Evolutionary conservation across 805 yeast species (phyloP), one percentile per base, ranked within the genome.

Genomic region (Barnettozyma wickerhamii): DNA sequence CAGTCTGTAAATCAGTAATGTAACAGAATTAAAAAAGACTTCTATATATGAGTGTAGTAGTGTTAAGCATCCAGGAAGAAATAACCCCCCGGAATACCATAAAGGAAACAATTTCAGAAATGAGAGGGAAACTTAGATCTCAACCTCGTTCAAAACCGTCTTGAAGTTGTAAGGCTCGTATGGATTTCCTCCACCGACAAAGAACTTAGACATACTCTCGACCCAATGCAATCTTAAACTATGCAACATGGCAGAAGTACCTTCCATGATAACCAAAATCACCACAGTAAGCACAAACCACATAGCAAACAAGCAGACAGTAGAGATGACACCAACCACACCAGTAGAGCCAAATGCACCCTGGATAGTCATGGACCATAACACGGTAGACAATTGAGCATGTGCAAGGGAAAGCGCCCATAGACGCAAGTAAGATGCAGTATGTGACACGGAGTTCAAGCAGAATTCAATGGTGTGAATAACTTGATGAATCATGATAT

Each of bases 331-430:
- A n/a, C 96, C 95, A 5, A 71, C 52, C 4, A 81, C 70, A 37
- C 72, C 67, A 20, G 79, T 74, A 12, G 66, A 49, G 15, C 62
- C 59, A 62, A 93, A 91, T 1, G 95, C 82, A 47, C 80, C 79
- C 40, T 76, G 76, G 39, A 93, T 74, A 2, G 99, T 93, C 99
- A 93, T 93, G 31, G 82, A 69, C 44, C 44, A 93, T 62, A 93
- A 71, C 9, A 93, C 99, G 9, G 86, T 72, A 1, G 98, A 91
- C 55, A 93, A 74, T 69, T 93, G 99, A 13, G 96, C 95, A 66
- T 93, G 99, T 0, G 99, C 99, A 48, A 93, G 76, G 1, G 98
- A 93, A 52, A 93, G 71, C 2, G 99, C 99, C 99, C 99, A 93
- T 49, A 93, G 69, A 65, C 99, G 85, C 52, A 93, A 73, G 59